phyloP scores from a whole-genome alignment of 2,329 filamentous ascomycete species.

The Lecanoromycetidae sp. region DNA sequence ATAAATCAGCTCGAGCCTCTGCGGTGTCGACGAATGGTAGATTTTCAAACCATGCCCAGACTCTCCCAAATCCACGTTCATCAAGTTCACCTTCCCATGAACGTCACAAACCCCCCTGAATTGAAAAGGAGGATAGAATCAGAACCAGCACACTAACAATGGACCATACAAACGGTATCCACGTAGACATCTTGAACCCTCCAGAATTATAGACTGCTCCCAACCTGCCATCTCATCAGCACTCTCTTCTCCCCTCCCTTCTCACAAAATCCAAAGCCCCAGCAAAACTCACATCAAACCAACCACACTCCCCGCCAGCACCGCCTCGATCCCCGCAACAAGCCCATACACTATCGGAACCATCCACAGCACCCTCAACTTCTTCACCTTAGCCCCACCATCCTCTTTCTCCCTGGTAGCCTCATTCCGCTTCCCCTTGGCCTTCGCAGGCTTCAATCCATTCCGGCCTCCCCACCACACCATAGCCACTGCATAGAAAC shows the following conservation, averaged over 20 bases:
- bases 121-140: slow-evolving; percentile 81
- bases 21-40: no score
- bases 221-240: slow-evolving; percentile 14
- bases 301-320: slow-evolving; percentile 69
- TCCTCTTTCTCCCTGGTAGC: slow-evolving; percentile 23
- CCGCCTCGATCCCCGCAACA: slow-evolving; percentile 61
- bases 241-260: slow-evolving; percentile 1
- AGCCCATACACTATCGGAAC: slow-evolving; percentile 59
- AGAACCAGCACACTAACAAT: slow-evolving; percentile 72
- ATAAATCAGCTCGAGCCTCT: no score
- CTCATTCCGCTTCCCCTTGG: slow-evolving; percentile 40
- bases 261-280: background rate
- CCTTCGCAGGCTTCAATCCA: slow-evolving; percentile 35
- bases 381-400: background rate
- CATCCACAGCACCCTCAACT: slow-evolving; percentile 44
- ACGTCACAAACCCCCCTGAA: slow-evolving; percentile 67
- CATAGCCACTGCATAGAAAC: slow-evolving; percentile 58
- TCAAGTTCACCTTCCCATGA: background rate
- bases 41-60: no score
- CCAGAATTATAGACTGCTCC: slow-evolving; percentile 71
- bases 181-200: slow-evolving; percentile 83
- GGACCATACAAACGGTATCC: slow-evolving; percentile 84
- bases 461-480: slow-evolving; percentile 37
- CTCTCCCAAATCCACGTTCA: background rate
- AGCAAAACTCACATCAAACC: slow-evolving; percentile 57